Evolutionary conservation across 1,284 basidiomycete species (phyloP), one percentile per base, ranked within the genome.

Genomic region (Lentinus polychrous): DNA sequence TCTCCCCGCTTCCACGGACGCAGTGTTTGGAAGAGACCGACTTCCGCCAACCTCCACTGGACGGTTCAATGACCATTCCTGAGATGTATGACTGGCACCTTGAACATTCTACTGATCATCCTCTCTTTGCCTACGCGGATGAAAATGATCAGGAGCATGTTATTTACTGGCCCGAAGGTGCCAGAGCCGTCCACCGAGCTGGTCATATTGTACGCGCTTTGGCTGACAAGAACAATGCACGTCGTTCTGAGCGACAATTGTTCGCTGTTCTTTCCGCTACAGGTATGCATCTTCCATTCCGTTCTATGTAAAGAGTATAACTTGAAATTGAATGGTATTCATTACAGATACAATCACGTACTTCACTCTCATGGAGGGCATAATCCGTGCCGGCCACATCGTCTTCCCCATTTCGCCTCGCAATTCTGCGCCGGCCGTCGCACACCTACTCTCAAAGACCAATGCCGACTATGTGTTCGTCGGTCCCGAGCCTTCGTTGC

Each of bases 341-440:
- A 15, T 17, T 45, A 39, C 49, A 66, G 67, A 69, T 44, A 52
- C 59, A 10, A 55, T 67, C 40, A 61, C 63, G 0, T 66, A 62
- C 46, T 54, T 57, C 34, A 57, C 63, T 1, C 35, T 60, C 10
- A 47, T 58, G 31, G 39, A 55, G 18, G 65, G 64, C n/a, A 51
- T 68, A 11, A 6, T 43, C 8, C 60, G 63, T 10, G 59, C 65
- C 1, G 66, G 66, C 2, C 59, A 58, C 48, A 51, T 54, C 1
- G 52, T 56, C 15, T 73, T 73, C 52, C 63, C 66, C 0, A 61
- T 73, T 34, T 73, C 72, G 3, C 60, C 64, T 0, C 61, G 70
- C 23, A 72, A 73, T 53, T 72, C 71, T 2, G 54, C 64, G 10
- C 49, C 58, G 5, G 69, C 65, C 0, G 54, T 72, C 10, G 64